Evolutionary conservation across 2,329 filamentous ascomycete species (phyloP).

Genomic region (Colletotrichum karsti): DNA sequence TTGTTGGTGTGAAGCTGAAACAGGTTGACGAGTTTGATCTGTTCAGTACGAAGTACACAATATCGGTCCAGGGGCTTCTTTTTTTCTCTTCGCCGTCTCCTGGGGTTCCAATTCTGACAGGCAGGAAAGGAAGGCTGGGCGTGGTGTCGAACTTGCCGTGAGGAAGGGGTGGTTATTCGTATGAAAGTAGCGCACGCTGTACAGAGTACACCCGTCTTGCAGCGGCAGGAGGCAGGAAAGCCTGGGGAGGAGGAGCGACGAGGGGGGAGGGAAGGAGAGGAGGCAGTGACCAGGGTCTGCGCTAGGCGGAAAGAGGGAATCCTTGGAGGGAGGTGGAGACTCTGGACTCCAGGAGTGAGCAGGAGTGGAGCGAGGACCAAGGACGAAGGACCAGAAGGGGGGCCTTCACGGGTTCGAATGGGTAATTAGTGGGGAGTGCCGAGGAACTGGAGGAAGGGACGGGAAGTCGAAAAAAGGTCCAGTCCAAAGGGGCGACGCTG

Average conservation of each 20-base stretch:
- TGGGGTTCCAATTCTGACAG: constrained; percentile 27
- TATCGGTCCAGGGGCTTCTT: constrained; percentile 33
- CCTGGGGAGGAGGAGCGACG: neutral
- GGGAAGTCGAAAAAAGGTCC: neutral
- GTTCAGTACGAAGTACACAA: constrained; percentile 32
- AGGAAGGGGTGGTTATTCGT: neutral
- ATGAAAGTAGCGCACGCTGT: neutral
- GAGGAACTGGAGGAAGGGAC: neutral
- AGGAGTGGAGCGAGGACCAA: constrained; percentile 16
- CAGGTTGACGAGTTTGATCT: constrained; percentile 44
- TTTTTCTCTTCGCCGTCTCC: constrained; percentile 23
- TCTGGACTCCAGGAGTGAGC: neutral
- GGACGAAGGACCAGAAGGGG: neutral
- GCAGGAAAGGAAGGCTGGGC: constrained; percentile 3
- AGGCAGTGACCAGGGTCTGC: constrained; percentile 7
- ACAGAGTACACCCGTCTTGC: neutral
- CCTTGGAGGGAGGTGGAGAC: constrained; percentile 12
- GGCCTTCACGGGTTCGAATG: neutral
- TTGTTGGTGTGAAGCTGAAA: constrained; percentile 40
- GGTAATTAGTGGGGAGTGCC: neutral
- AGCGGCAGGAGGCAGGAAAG: neutral
- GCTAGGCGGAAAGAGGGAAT: constrained; percentile 12
- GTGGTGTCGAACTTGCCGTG: neutral
- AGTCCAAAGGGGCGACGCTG: neutral
- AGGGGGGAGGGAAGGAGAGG: neutral